Conservation (phyloP, 1,284 basidiomycete genomes). For the Rhodotorula sp. region DNA sequence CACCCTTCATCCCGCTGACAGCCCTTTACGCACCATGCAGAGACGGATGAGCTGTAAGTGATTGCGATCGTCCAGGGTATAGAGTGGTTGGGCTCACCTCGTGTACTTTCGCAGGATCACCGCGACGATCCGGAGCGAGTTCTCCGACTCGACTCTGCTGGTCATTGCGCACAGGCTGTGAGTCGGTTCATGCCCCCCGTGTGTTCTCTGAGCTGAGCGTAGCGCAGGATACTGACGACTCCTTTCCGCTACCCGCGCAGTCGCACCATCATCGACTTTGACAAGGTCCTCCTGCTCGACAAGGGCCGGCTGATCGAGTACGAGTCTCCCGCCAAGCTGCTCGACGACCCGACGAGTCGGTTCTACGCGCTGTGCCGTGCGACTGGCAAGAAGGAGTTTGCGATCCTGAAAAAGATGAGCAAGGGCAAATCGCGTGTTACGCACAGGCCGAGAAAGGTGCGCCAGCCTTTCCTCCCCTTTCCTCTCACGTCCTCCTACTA, state of each 20-base stretch:
- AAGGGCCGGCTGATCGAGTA: constrained; percentile 52
- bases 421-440: constrained; percentile 25
- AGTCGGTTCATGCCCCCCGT: not conserved
- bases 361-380: constrained; percentile 40
- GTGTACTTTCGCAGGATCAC: constrained; percentile 53
- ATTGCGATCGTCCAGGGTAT: not conserved
- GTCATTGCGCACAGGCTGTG: constrained; percentile 63
- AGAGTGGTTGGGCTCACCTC: not conserved
- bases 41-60: constrained; percentile 68
- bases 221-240: not conserved
- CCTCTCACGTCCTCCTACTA: no score
- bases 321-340: constrained; percentile 53
- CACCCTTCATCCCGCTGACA: not conserved
- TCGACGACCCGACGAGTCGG: constrained; percentile 43
- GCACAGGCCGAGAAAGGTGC: constrained; percentile 33
- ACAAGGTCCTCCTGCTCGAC: constrained; percentile 53
- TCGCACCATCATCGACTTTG: constrained; percentile 49
- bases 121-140: constrained; percentile 68
- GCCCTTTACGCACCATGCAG: not conserved
- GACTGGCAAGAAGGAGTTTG: constrained; percentile 35
- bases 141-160: constrained; percentile 63
- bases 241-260: constrained; percentile 34
- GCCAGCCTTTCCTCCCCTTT: not conserved
- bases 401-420: constrained; percentile 35
- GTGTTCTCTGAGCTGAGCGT: rapidly evolving